A percentile compares a stretch with the other conserved stretches of the same genome.
Evolutionary conservation across 352 stramenopile genomes (phyloP).

Genomic region (Globisporangium irregulare): DNA sequence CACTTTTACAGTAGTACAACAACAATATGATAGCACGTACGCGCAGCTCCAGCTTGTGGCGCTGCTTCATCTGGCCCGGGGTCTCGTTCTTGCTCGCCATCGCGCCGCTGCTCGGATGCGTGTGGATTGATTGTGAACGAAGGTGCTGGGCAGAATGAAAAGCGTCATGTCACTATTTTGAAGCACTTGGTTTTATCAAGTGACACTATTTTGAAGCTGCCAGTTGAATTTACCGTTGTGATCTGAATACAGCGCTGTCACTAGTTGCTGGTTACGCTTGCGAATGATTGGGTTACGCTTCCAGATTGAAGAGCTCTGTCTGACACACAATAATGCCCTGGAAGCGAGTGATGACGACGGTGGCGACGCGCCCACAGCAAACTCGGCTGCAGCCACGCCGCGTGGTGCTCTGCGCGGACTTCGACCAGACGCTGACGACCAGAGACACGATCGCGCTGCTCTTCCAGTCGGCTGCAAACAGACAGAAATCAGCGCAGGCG

Average conservation of each 20-base stretch:
- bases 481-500: not conserved
- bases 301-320: not conserved
- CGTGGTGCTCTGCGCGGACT: slow-evolving; percentile 63
- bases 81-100: slow-evolving; percentile 68
- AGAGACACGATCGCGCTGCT: slow-evolving; percentile 58
- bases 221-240: not conserved
- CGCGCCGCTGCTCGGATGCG: not conserved
- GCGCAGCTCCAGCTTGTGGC: slow-evolving; percentile 82
- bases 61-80: slow-evolving; percentile 78
- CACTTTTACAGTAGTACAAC: not conserved
- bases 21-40: slow-evolving; percentile 28
- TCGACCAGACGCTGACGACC: slow-evolving; percentile 69
- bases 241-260: not conserved
- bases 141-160: not conserved
- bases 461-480: slow-evolving; percentile 29
- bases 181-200: not conserved
- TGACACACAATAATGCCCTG: not conserved
- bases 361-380: not conserved
- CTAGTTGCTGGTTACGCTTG: not conserved
- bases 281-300: not conserved
- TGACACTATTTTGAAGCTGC: no score
- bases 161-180: not conserved
- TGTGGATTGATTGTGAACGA: not conserved
- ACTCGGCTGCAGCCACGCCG: not conserved
- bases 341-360: not conserved